A percentile compares a stretch with the other conserved stretches of the same genome.
These are phyloP conservation scores for Byssothecium circinans DNA, from an alignment of 2,329 filamentous ascomycete genomes.

Conservation along the genomic window DNA sequence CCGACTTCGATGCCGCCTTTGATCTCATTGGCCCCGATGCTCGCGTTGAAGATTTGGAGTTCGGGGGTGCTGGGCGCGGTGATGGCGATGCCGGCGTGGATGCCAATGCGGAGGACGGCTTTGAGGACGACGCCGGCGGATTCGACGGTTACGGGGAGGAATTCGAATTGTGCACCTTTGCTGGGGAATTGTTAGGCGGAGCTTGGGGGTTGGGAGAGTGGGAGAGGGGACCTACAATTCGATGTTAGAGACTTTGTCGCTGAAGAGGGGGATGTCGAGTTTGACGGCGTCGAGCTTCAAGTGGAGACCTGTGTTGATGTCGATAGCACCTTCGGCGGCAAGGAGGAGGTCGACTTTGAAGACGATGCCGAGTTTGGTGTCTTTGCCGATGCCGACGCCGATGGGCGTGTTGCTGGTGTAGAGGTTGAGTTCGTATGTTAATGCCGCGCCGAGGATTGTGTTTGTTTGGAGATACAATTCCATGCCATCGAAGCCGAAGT, in stretches of 20 bases:
- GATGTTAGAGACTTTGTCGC: conserved; percentile 52
- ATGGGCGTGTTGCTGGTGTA: conserved; percentile 51
- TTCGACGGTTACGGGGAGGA: conserved; percentile 57
- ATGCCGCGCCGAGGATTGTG: conserved; percentile 45
- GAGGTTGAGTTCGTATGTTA: conserved; percentile 54
- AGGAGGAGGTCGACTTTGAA: conserved; percentile 58
- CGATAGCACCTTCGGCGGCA: conserved; percentile 50
- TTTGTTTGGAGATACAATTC: conserved; percentile 57
- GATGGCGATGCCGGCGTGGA: conserved; percentile 46
- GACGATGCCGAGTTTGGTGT: conserved; percentile 51
- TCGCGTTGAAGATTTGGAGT: conserved; percentile 1
- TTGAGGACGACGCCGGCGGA: conserved; percentile 50
- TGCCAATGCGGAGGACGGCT: conserved; percentile 52
- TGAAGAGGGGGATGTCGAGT: conserved; percentile 56
- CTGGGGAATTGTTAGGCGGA: conserved; percentile 29
- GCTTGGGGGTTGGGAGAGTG: neutral
- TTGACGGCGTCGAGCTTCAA: conserved; percentile 54
- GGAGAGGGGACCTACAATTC: conserved; percentile 49
- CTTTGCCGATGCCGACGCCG: conserved; percentile 45
- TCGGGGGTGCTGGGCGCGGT: neutral
- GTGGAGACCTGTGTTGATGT: conserved; percentile 59
- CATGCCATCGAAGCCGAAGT: conserved; percentile 54
- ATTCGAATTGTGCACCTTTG: conserved; percentile 58
- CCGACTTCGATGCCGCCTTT: conserved; percentile 53
- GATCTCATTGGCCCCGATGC: conserved; percentile 20